Conservation (phyloP, 805 yeast species). For the Wickerhamiella sorbophila region DNA sequence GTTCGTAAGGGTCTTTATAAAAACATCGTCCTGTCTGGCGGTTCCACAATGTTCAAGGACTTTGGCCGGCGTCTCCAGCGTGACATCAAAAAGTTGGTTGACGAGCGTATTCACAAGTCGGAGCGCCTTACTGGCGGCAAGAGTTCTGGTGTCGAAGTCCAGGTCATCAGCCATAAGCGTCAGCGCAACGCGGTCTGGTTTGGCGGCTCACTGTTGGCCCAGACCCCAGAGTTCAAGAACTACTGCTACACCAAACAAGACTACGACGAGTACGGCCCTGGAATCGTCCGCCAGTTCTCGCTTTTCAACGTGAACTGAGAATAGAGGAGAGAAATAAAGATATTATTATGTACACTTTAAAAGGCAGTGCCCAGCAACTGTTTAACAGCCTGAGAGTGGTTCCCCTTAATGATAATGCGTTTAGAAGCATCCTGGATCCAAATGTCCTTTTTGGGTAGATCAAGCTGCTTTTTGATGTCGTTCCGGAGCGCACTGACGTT, state of each 20-base stretch:
- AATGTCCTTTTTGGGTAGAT: constrained; percentile 34
- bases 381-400: constrained; percentile 27
- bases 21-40: constrained; percentile 93
- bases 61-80: constrained; percentile 96
- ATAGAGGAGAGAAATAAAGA: not conserved
- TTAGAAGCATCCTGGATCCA: constrained; percentile 37
- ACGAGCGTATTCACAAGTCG: constrained; percentile 70
- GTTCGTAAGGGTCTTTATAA: constrained; percentile 93
- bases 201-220: constrained; percentile 94
- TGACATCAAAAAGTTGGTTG: constrained; percentile 76
- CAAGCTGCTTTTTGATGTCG: constrained; percentile 42
- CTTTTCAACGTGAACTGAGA: constrained; percentile 58
- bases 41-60: constrained; percentile 97
- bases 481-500: constrained; percentile 48
- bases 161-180: constrained; percentile 91
- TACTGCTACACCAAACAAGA: constrained; percentile 95
- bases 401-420: constrained; percentile 41
- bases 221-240: constrained; percentile 89
- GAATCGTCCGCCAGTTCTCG: constrained; percentile 92
- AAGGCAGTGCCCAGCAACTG: constrained; percentile 23
- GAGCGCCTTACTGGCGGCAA: constrained; percentile 61
- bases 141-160: constrained; percentile 91
- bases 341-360: constrained; percentile 2
- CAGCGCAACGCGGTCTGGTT: constrained; percentile 99
- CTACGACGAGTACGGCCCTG: constrained; percentile 96